Percentiles rank a stretch among this genome's conserved stretches.
Evolutionary conservation across 2,329 filamentous ascomycete species (phyloP).

Genomic region (Immersiporthe knoxdaviesiana): DNA sequence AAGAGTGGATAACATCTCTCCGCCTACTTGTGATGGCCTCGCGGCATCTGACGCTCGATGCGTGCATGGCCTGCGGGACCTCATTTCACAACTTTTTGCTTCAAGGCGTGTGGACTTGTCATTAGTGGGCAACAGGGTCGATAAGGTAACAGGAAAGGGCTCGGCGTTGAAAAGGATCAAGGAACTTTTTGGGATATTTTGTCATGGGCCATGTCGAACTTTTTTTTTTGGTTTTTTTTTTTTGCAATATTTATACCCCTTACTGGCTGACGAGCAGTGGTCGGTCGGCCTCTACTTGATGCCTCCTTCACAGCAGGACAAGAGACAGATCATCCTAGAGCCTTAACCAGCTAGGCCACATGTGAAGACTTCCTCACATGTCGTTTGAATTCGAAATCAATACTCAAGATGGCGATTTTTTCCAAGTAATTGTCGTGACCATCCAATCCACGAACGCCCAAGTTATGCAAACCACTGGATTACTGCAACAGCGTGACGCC

Average conservation of each 20-base stretch:
- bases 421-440: background rate
- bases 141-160: slow-evolving; percentile 3
- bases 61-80: background rate
- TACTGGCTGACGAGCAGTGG: background rate
- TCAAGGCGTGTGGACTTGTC: background rate
- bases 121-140: too few species aligned
- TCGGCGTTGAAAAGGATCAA: slow-evolving; percentile 11
- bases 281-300: background rate
- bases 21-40: background rate
- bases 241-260: slow-evolving; percentile 8
- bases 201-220: background rate
- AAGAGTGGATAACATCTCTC: slow-evolving; percentile 5
- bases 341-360: background rate
- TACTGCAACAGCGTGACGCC: background rate
- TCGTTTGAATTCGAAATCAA: background rate
- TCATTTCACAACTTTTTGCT: background rate
- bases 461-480: slow-evolving; percentile 18
- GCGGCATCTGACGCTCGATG: background rate
- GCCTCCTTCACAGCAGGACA: background rate
- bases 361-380: background rate
- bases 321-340: background rate
- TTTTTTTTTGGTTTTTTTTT: background rate
- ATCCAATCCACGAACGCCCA: slow-evolving; percentile 24
- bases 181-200: background rate
- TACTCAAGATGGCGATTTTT: background rate